Evolutionary conservation across 75 land plant genomes (phyloP).

Genomic region (Selaginella tamariscina): DNA sequence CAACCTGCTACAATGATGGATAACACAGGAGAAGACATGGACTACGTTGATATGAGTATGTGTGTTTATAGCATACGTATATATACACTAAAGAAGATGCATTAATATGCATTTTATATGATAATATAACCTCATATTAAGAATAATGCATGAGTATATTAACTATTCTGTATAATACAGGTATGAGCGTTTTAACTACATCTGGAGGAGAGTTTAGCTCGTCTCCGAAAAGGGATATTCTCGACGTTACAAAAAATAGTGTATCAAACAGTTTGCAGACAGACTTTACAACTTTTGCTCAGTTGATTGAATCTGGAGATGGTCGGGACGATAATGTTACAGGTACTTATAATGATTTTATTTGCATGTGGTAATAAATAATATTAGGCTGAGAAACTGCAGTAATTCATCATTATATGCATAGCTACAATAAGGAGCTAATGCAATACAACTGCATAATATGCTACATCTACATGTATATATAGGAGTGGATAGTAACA

Average conservation of each 20-base stretch:
- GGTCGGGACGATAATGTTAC: background rate
- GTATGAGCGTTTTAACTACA: background rate
- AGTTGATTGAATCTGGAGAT: background rate
- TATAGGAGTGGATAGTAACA: too few relatives aligned
- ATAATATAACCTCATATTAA: too few relatives aligned
- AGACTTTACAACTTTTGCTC: background rate
- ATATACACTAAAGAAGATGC: too few relatives aligned
- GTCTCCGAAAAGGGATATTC: constrained; percentile 9
- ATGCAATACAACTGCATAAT: too few relatives aligned
- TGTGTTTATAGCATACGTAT: background rate
- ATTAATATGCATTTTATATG: too few relatives aligned
- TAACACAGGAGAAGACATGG: background rate
- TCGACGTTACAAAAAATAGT: background rate
- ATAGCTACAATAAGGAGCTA: too few relatives aligned
- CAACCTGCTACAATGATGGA: background rate
- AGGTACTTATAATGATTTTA: background rate
- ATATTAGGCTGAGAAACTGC: too few relatives aligned
- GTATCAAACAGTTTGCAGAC: background rate
- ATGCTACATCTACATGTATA: too few relatives aligned
- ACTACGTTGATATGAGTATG: background rate
- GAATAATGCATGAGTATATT: too few relatives aligned
- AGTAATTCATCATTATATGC: too few relatives aligned
- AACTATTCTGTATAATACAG: too few relatives aligned
- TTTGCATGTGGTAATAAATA: too few relatives aligned
- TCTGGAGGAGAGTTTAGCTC: constrained; percentile 12